These are phyloP conservation scores for Kodamaea nitidulidarum DNA, from an alignment of 805 yeast genomes.

Conservation along the genomic window DNA sequence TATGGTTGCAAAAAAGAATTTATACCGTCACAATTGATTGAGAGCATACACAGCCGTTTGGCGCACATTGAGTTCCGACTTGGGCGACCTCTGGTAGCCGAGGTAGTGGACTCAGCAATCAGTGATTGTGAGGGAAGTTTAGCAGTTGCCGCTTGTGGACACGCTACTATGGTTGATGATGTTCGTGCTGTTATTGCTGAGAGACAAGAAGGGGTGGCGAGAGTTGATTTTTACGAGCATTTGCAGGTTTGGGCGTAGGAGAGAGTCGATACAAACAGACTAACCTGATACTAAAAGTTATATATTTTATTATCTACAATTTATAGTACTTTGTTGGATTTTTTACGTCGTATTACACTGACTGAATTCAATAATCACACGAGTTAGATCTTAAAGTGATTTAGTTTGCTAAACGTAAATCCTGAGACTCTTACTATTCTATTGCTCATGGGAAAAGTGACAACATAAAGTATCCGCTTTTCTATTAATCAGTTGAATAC, in stretches of 20 bases:
- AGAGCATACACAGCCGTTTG: background rate
- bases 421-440: no score
- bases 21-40: background rate
- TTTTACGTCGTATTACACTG: no score
- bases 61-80: conserved; percentile 14
- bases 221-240: conserved; percentile 63
- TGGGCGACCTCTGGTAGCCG: conserved; percentile 44
- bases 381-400: no score
- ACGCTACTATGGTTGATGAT: conserved; percentile 53
- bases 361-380: no score
- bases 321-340: no score
- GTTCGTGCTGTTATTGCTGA: conserved; percentile 46
- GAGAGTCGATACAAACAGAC: background rate
- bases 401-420: no score
- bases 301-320: no score
- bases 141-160: conserved; percentile 61
- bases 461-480: no score
- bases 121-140: conserved; percentile 38
- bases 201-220: conserved; percentile 33
- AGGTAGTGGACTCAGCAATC: conserved; percentile 34
- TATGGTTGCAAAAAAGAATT: no score
- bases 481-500: no score
- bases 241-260: conserved; percentile 8
- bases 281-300: no score
- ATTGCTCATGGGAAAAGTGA: no score